Evolutionary conservation across 2,329 filamentous ascomycete genomes (phyloP).

Genomic region (Beauveria pseudobassiana): DNA sequence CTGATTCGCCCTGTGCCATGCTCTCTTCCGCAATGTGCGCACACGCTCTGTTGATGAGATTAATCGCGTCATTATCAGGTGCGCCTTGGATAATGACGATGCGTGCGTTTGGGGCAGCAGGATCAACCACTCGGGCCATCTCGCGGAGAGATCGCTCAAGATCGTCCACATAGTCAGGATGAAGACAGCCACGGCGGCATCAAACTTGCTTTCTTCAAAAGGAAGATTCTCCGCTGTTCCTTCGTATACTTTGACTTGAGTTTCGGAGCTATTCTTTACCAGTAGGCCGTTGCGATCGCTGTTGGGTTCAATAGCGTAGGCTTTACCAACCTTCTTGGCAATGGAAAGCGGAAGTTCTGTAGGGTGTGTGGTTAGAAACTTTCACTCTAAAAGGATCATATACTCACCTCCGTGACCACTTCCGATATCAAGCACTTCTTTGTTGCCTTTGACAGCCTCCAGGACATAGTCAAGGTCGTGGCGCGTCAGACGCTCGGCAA

Average conservation of each 20-base stretch:
- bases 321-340: not conserved
- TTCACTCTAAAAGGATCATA: too few relatives aligned
- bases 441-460: not conserved
- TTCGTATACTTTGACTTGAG: not conserved
- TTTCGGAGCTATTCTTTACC: not conserved
- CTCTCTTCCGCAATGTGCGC: not conserved
- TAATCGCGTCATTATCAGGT: slow-evolving; percentile 8
- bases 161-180: slow-evolving; percentile 9
- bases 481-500: not conserved
- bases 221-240: not conserved
- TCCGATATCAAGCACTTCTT: not conserved
- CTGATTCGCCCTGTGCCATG: not conserved
- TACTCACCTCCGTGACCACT: not conserved
- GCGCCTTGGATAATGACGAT: slow-evolving; percentile 10
- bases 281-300: not conserved
- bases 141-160: slow-evolving; percentile 4
- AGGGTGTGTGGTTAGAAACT: not conserved
- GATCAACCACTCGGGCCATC: slow-evolving; percentile 8
- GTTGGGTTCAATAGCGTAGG: slow-evolving; percentile 4
- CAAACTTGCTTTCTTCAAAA: not conserved
- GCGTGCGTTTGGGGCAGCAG: slow-evolving; percentile 1
- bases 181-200: slow-evolving; percentile 8
- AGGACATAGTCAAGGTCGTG: not conserved
- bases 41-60: slow-evolving; percentile 9
- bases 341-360: not conserved